These are phyloP conservation scores for Diplodia scrobiculata DNA, from an alignment of 2,329 filamentous ascomycete genomes.

Conservation along the genomic window DNA sequence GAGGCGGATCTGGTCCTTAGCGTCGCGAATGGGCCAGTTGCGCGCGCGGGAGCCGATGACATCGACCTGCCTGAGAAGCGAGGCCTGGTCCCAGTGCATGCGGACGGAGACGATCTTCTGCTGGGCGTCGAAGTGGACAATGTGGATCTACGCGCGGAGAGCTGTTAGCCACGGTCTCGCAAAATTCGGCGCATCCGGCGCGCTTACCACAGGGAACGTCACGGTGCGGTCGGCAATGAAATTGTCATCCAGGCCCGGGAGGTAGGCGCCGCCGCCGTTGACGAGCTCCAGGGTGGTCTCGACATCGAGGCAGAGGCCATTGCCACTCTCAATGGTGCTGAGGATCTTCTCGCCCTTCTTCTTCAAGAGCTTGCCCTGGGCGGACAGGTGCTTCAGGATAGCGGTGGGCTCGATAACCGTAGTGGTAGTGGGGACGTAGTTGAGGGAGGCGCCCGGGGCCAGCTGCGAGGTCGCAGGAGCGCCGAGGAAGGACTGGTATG, in stretches of 20 bases:
- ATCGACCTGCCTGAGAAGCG: constrained; percentile 88
- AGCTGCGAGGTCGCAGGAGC: constrained; percentile 49
- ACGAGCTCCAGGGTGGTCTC: constrained; percentile 83
- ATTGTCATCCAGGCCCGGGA: constrained; percentile 90
- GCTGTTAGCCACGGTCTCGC: background rate
- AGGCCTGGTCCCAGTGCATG: constrained; percentile 92
- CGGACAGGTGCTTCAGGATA: constrained; percentile 79
- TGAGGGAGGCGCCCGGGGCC: constrained; percentile 53
- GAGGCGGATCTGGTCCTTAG: constrained; percentile 77
- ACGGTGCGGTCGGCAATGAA: constrained; percentile 83
- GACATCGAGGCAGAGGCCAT: constrained; percentile 73
- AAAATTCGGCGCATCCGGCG: background rate
- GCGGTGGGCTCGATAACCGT: constrained; percentile 69
- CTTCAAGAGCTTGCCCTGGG: constrained; percentile 71
- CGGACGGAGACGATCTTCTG: constrained; percentile 85
- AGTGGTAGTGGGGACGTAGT: constrained; percentile 89
- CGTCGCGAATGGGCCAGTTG: constrained; percentile 94
- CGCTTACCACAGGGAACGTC: constrained; percentile 74
- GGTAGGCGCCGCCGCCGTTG: constrained; percentile 78
- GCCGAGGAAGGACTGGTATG: constrained; percentile 52
- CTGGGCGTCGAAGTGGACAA: constrained; percentile 77
- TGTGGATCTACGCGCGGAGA: constrained; percentile 57
- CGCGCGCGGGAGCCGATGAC: constrained; percentile 86
- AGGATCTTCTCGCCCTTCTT: constrained; percentile 81
- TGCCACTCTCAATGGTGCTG: constrained; percentile 69